Base-by-base conservation (phyloP, 176 grass and related monocot genomes). In the Chloris gayana region DNA sequence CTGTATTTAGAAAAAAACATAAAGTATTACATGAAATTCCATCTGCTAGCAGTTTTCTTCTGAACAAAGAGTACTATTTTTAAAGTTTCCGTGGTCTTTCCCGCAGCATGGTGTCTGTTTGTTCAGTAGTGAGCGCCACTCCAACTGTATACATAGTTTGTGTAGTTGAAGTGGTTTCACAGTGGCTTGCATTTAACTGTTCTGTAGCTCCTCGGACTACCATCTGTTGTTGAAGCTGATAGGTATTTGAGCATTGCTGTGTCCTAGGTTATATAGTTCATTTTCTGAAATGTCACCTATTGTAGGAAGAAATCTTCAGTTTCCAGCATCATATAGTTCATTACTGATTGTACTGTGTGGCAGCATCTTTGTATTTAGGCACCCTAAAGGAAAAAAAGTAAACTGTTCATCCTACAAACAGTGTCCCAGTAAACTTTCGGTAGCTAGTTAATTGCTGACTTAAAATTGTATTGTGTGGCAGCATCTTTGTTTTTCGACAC, bases 301-400 rank as follows among this genome's bases (percentile, higher is more conserved):
- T 6, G 19, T n/a, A 8, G 0, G 53, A 19, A 51, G 6, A 22
- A 12, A 2, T 11, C 6, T 56, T 22, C 50, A 9, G 21, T 2
- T n/a, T 7, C 21, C 7, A n/a, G 53, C 9, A 50, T 2, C 7
- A 5, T 56, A n/a, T 7, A n/a, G 17, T 56, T n/a, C 1, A 56
- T 56, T 56, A 2, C 6, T 56, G 19, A n/a, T 19, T 56, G 53
- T 56, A 56, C 8, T 18, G 3, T 56, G 21, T n/a, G 53, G 19
- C 53, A 12, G n/a, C 3, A 22, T 12, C 24, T 26, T 26, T 60
- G 9, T 26, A 4, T 60, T 24, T 57, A 27, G 2, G 27, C 5
- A 60, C 24, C 57, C 57, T 60, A 60, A 60, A 60, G 57, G 13
- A 60, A 60, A 60, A 60, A 60, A 24, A 60, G 57, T n/a, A 60